Conservation (phyloP, 108 stramenopile genomes). For the Asterionellopsis glacialis region DNA sequence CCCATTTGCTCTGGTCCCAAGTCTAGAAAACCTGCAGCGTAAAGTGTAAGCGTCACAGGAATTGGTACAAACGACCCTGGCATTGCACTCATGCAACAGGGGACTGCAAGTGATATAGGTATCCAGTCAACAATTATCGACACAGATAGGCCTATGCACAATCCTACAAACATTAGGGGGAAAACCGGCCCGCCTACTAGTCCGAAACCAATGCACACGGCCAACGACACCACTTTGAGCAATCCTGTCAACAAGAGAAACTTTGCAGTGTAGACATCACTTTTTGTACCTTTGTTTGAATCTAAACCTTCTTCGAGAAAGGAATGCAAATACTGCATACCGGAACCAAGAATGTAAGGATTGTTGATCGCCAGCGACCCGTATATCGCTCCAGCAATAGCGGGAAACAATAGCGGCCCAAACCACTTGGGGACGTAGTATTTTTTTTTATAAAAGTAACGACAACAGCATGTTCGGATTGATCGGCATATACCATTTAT, state of each 20-base stretch:
- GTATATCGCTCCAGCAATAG: neutral
- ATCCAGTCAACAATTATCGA: neutral
- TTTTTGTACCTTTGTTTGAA: neutral
- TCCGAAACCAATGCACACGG: slow-evolving; percentile 1
- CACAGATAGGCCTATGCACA: slow-evolving; percentile 1
- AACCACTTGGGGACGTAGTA: neutral
- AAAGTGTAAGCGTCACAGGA: neutral
- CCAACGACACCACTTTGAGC: neutral
- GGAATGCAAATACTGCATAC: neutral
- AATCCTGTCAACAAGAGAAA: slow-evolving; percentile 1
- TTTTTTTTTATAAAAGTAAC: neutral
- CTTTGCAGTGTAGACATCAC: neutral
- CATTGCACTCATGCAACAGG: slow-evolving; percentile 2
- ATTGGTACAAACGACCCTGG: slow-evolving; percentile 1
- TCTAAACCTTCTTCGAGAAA: neutral
- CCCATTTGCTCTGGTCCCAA: neutral
- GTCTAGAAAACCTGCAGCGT: neutral
- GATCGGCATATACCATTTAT: neutral
- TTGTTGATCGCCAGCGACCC: neutral
- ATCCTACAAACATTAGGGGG: slow-evolving; percentile 4
- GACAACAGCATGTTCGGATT: neutral
- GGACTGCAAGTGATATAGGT: neutral
- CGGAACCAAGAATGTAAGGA: neutral
- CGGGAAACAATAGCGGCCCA: slow-evolving; percentile 2
- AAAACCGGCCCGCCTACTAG: slow-evolving; percentile 1